phyloP scores from a whole-genome alignment of 2,329 filamentous ascomycete species.

The Ceratocystis diversiconidia region DNA sequence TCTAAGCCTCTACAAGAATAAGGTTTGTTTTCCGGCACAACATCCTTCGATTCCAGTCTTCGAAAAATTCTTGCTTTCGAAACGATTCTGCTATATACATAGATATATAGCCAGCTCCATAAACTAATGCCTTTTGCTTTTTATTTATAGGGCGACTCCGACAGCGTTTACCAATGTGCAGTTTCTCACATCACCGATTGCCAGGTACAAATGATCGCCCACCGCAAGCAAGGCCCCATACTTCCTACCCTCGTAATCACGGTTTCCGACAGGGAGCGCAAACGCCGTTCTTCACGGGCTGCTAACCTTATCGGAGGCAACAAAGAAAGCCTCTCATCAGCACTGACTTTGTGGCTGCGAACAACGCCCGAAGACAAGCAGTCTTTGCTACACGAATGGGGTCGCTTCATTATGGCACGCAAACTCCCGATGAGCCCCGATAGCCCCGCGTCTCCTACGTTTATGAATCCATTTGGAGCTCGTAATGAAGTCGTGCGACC shows the following conservation, averaged over 20 bases:
- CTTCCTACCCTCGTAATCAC: conserved; percentile 46
- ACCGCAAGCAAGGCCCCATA: conserved; percentile 47
- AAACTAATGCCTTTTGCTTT: not conserved
- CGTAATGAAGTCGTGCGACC: conserved; percentile 31
- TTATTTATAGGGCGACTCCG: conserved; percentile 34
- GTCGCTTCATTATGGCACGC: conserved; percentile 36
- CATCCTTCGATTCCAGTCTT: not conserved
- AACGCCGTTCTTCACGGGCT: conserved; percentile 49
- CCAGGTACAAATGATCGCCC: conserved; percentile 42
- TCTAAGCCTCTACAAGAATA: conserved; percentile 42
- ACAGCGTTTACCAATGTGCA: conserved; percentile 40
- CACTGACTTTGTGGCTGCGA: conserved; percentile 43
- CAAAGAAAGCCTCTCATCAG: conserved; percentile 31
- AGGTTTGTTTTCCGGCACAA: conserved; percentile 28
- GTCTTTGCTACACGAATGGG: conserved; percentile 45
- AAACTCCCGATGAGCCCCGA: conserved; percentile 35
- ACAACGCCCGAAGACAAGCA: conserved; percentile 35
- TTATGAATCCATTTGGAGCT: conserved; percentile 39
- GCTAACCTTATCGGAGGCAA: conserved; percentile 38
- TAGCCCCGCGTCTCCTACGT: conserved; percentile 39
- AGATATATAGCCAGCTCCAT: not conserved
- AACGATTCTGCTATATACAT: no score
- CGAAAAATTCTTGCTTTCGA: accelerated
- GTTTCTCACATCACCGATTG: conserved; percentile 40
- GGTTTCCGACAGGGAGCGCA: conserved; percentile 46